These are phyloP conservation scores for Singerocomus rubriflavus DNA, from an alignment of 1,284 basidiomycete species.

Conservation along the genomic window DNA sequence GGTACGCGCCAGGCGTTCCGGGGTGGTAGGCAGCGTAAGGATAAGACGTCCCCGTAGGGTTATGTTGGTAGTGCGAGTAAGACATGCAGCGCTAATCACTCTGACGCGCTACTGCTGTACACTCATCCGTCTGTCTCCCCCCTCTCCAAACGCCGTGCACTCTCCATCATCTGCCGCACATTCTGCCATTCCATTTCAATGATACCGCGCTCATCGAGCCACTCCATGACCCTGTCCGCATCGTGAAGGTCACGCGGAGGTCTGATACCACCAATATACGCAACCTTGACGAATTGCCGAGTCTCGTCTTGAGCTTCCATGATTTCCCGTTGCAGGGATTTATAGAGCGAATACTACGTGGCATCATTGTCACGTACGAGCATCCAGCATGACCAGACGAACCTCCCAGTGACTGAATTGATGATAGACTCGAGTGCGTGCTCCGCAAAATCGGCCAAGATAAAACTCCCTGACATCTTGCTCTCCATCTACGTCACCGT, in stretches of 20 bases:
- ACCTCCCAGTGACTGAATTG: slow-evolving; percentile 86
- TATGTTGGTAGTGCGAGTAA: slow-evolving; percentile 36
- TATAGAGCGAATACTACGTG: slow-evolving; percentile 57
- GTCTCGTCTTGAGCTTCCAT: slow-evolving; percentile 38
- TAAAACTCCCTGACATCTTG: slow-evolving; percentile 37
- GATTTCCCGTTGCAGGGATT: slow-evolving; percentile 52
- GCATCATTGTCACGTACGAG: slow-evolving; percentile 6
- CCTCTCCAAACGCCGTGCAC: slow-evolving; percentile 60
- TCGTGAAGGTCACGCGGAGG: slow-evolving; percentile 65
- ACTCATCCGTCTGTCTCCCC: slow-evolving; percentile 32
- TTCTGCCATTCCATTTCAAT: slow-evolving; percentile 68
- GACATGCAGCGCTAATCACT: slow-evolving; percentile 24
- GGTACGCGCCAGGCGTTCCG: slow-evolving; percentile 35
- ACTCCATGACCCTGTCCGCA: slow-evolving; percentile 75
- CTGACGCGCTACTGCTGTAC: neutral
- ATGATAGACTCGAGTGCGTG: slow-evolving; percentile 68
- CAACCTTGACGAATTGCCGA: slow-evolving; percentile 52
- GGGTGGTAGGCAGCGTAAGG: slow-evolving; percentile 52
- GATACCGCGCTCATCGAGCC: slow-evolving; percentile 71
- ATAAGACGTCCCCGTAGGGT: slow-evolving; percentile 47
- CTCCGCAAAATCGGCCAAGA: slow-evolving; percentile 75
- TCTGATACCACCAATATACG: slow-evolving; percentile 47
- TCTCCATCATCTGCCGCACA: slow-evolving; percentile 70
- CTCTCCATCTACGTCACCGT: slow-evolving; percentile 34
- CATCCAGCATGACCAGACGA: slow-evolving; percentile 18